Evolutionary conservation across 257 asterid genomes (phyloP).

Genomic region (Datura wrightii): DNA sequence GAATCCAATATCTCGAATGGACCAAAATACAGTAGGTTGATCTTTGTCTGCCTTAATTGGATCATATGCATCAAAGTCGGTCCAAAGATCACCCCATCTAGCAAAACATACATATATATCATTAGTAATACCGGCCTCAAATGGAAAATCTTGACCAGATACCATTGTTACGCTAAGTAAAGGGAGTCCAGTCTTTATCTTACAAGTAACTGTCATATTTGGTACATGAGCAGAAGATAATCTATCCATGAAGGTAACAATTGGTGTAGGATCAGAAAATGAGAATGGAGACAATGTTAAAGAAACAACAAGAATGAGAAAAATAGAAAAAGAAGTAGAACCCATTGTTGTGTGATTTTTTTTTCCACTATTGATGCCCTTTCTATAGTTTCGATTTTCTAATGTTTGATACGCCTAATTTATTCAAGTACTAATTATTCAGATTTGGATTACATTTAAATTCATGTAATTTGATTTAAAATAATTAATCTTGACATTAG

Average conservation of each 20-base stretch:
- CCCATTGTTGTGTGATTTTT: no score
- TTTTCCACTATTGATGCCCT: no score
- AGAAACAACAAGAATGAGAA: not conserved
- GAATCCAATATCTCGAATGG: not conserved
- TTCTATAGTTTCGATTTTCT: no score
- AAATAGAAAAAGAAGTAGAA: no score
- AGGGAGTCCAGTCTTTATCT: not conserved
- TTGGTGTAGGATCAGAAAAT: constrained; percentile 18
- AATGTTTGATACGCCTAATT: no score
- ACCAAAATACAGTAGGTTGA: not conserved
- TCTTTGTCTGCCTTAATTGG: not conserved
- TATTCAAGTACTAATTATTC: no score
- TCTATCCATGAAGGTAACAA: not conserved
- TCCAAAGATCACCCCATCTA: not conserved
- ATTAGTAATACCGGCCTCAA: not conserved
- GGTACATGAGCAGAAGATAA: not conserved
- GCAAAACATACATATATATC: not conserved
- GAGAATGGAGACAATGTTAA: not conserved
- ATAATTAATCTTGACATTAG: not conserved
- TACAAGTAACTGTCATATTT: not conserved
- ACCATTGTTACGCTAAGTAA: not conserved
- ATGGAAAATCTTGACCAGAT: not conserved
- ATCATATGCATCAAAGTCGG: not conserved
- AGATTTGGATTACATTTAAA: no score
- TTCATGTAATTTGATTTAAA: no score